Evolutionary conservation across 2,329 filamentous ascomycete species (phyloP).

Genomic region (Ophiostoma ulmi): DNA sequence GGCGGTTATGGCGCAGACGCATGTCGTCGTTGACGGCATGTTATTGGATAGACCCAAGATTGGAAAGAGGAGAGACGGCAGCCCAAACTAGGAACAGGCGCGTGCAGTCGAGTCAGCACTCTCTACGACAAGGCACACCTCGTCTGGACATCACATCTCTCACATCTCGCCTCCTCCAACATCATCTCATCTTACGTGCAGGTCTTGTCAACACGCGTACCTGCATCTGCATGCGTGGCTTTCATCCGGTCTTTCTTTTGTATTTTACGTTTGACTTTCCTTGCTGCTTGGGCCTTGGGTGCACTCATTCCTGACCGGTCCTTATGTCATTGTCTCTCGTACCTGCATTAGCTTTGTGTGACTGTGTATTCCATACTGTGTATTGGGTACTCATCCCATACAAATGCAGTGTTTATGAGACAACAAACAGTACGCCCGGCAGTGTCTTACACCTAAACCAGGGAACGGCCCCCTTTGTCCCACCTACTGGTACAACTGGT

Average conservation of each 20-base stretch:
- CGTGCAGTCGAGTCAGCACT: not conserved
- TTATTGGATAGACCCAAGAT: not conserved
- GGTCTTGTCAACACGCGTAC: not conserved
- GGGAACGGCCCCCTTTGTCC: not conserved
- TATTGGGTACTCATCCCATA: not conserved
- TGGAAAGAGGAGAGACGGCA: not conserved
- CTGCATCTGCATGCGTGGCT: constrained; percentile 4
- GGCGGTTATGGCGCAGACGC: constrained; percentile 5
- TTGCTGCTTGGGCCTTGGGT: not conserved
- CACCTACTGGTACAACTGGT: not conserved
- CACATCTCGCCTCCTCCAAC: not conserved
- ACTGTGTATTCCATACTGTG: not conserved
- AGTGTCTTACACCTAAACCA: not conserved
- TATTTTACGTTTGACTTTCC: not conserved
- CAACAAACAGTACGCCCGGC: not conserved
- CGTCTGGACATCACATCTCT: not conserved
- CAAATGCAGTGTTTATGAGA: not conserved
- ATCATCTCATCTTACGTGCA: constrained; percentile 7
- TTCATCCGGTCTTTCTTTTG: constrained; percentile 9
- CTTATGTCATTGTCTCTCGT: constrained; percentile 4
- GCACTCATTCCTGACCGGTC: not conserved
- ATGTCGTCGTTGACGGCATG: not conserved
- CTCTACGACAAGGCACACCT: not conserved
- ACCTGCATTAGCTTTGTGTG: constrained; percentile 8
- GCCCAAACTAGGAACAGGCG: not conserved